Base-by-base conservation (phyloP, 2,329 filamentous ascomycete genomes). In the Colletotrichum sp. region DNA sequence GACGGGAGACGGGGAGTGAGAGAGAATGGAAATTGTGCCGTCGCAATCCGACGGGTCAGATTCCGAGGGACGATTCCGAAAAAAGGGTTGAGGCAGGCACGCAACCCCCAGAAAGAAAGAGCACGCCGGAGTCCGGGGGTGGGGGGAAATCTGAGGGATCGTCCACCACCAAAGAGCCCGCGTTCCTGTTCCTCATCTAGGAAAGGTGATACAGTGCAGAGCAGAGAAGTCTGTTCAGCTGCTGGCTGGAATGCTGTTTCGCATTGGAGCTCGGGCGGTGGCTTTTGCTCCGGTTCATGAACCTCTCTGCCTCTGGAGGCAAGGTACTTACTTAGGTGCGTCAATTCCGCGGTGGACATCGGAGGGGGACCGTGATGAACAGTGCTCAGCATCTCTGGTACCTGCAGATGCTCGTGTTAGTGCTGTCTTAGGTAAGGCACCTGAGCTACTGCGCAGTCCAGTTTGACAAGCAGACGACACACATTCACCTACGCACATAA, bases 111-210 rank as follows among this genome's bases (percentile, higher is more conserved):
- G 28, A 13, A 55, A 32, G 34, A 30, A n/a, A 43, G 43, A 38
- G 34, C 21, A 56, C 43, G 43, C 74, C 71, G 75, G 75, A 76
- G 67, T 76, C 72, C 75, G 72, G 72, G 71, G 75, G 71, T 76
- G 66, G 71, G 75, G 71, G 66, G 62, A 38, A 61, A 58, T 48
- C 18, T 60, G 43, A 32, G 61, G 21, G 55, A 28, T 13, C 70
- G 62, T 55, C 64, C 52, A 8, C 36, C 43, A 30, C 32, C 1
- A 43, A 43, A 2, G 2, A 43, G 13, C 30, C 30, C 30, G 21
- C 58, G 18, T 69, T 36, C 38, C 55, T 68, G 26, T 61, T 38
- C 8, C 34, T 30, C 24, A 16, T 24, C 43, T 30, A 6, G 8
- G 32, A 56, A 55, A 30, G 43, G 26, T 24, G 15, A 12, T 30